phyloP scores from a whole-genome alignment of 768 basidiomycete genomes.

The Myochromella boudieri region DNA sequence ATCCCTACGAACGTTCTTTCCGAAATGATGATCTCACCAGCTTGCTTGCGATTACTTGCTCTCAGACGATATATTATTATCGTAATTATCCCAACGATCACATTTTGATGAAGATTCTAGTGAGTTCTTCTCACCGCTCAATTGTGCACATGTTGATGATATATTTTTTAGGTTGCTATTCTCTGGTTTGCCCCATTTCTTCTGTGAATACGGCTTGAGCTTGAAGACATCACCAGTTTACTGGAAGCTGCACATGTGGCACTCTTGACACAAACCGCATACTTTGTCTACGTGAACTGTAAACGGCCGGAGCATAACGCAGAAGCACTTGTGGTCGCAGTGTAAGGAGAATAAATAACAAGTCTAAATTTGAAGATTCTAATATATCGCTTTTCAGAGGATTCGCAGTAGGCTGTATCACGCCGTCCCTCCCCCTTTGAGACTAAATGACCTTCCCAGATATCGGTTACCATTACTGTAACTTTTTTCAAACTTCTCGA shows the following conservation, averaged over 20 bases:
- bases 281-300: conserved; percentile 2
- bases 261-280: not conserved
- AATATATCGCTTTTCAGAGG: not conserved
- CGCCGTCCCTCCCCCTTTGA: not conserved
- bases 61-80: conserved; percentile 8
- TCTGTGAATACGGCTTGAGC: not conserved
- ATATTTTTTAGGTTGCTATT: not conserved
- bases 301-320: conserved; percentile 4
- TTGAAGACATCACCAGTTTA: not conserved
- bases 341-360: not conserved
- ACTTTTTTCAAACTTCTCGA: no score
- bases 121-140: not conserved
- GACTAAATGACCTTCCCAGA: not conserved
- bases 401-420: not conserved
- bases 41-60: not conserved
- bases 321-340: not conserved
- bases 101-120: not conserved
- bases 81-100: not conserved
- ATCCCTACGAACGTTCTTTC: not conserved
- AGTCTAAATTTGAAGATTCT: not conserved
- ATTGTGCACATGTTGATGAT: not conserved
- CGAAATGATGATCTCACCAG: not conserved
- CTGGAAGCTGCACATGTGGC: conserved; percentile 4
- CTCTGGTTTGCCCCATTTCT: not conserved
- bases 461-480: not conserved